These are phyloP conservation scores for Trypanosoma scelopori DNA, from an alignment of 208 protist genomes.

Conservation along the genomic window DNA sequence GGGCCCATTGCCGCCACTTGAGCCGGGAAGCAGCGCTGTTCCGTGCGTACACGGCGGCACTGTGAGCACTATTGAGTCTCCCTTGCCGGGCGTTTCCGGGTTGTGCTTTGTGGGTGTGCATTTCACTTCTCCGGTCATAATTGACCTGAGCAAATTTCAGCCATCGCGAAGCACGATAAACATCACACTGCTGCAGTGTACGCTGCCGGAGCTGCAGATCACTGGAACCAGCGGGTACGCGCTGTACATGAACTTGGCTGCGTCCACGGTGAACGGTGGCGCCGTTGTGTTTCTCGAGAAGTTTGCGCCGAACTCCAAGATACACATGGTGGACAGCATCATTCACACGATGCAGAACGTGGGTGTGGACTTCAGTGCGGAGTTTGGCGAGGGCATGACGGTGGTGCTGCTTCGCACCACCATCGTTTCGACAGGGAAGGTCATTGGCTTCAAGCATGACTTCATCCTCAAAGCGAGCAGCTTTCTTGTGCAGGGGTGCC, in stretches of 20 bases:
- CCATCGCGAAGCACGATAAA: background rate
- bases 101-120: conserved; percentile 15
- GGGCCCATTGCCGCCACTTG: background rate
- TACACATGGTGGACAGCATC: conserved; percentile 10
- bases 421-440: background rate
- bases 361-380: conserved; percentile 2
- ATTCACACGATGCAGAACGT: background rate
- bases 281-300: background rate
- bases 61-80: background rate
- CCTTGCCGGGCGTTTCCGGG: background rate
- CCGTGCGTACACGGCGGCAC: conserved; percentile 7
- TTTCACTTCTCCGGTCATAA: conserved; percentile 2
- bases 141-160: conserved; percentile 7
- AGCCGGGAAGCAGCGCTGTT: background rate
- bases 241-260: conserved; percentile 11
- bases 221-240: background rate
- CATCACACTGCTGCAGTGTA: conserved; percentile 18
- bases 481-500: conserved; percentile 7
- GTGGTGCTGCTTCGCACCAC: background rate
- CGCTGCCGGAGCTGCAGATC: background rate
- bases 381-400: conserved; percentile 2
- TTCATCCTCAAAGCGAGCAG: conserved; percentile 4
- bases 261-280: background rate
- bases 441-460: background rate
- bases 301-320: background rate